Percentiles rank a stretch among this genome's conserved stretches.
These are phyloP conservation scores for Penicillium manginii DNA, from an alignment of 495 filamentous ascomycete species.

Conservation along the genomic window DNA sequence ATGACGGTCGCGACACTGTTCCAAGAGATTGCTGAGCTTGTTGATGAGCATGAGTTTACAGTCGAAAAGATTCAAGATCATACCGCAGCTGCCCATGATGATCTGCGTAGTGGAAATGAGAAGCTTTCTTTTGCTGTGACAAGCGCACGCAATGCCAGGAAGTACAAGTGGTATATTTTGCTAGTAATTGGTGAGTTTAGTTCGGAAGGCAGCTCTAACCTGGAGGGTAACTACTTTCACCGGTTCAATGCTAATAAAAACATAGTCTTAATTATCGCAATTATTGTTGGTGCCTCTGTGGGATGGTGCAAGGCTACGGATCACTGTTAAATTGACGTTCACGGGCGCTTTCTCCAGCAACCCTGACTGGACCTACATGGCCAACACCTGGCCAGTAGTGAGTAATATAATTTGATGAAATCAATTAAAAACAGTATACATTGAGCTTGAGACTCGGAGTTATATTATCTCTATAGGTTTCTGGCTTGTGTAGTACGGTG, in stretches of 20 bases:
- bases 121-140: conserved; percentile 68
- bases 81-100: conserved; percentile 65
- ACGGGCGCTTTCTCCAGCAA: too few species aligned
- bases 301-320: conserved; percentile 11
- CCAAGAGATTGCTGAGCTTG: conserved; percentile 71
- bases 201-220: too few species aligned
- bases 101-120: conserved; percentile 69
- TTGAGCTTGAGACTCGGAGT: too few species aligned
- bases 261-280: conserved; percentile 35
- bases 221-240: neutral
- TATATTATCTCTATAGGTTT: too few species aligned
- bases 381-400: neutral
- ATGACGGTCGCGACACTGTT: conserved; percentile 76
- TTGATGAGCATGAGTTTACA: conserved; percentile 70
- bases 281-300: conserved; percentile 34
- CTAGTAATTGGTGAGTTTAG: conserved; percentile 66
- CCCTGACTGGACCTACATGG: too few species aligned
- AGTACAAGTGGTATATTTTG: conserved; percentile 92
- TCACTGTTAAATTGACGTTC: conserved; percentile 11
- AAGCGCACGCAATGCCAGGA: conserved; percentile 66
- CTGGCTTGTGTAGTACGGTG: too few species aligned
- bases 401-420: neutral
- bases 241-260: neutral
- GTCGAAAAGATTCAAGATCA: conserved; percentile 71
- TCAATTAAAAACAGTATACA: too few species aligned